Percentiles rank a stretch among this genome's conserved stretches.
Evolutionary conservation across 2,329 filamentous ascomycete species (phyloP).

Genomic region (Fusarium burgessii): DNA sequence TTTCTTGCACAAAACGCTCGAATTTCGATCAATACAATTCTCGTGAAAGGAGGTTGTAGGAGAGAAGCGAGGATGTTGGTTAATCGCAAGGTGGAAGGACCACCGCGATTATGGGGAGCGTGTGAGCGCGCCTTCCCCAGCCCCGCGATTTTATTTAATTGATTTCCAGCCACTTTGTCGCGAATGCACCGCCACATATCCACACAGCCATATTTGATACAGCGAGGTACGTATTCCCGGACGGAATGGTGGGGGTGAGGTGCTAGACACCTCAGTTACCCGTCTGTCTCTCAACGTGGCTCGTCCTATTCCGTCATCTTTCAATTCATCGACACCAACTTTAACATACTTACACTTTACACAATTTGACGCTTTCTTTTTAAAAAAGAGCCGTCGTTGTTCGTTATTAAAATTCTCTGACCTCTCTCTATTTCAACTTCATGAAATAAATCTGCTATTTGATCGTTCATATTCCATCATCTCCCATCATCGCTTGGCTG

Average conservation of each 20-base stretch:
- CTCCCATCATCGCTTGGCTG: slow-evolving; percentile 15
- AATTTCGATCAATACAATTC: slow-evolving; percentile 14
- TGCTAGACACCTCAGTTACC: background rate
- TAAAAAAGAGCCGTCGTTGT: background rate
- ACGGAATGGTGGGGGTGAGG: slow-evolving; percentile 9
- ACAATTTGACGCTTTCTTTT: slow-evolving; percentile 2
- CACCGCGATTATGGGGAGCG: slow-evolving; percentile 29
- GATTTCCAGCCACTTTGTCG: slow-evolving; percentile 32
- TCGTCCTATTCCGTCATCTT: slow-evolving; percentile 40
- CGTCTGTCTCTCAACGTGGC: slow-evolving; percentile 30
- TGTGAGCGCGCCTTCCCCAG: slow-evolving; percentile 37
- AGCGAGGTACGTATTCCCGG: background rate
- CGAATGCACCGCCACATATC: slow-evolving; percentile 24
- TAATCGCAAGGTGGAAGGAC: slow-evolving; percentile 28
- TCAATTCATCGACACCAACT: background rate
- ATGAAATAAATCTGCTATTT: background rate
- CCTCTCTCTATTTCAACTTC: background rate
- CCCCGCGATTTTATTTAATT: slow-evolving; percentile 48
- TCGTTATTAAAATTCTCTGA: background rate
- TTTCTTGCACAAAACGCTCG: slow-evolving; percentile 20
- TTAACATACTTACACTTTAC: slow-evolving; percentile 1
- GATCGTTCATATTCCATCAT: background rate
- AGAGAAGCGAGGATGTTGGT: background rate
- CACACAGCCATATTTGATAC: background rate
- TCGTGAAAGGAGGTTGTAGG: slow-evolving; percentile 12